Conservation (phyloP, 2,329 filamentous ascomycete species). For the Exophiala calicioides region DNA sequence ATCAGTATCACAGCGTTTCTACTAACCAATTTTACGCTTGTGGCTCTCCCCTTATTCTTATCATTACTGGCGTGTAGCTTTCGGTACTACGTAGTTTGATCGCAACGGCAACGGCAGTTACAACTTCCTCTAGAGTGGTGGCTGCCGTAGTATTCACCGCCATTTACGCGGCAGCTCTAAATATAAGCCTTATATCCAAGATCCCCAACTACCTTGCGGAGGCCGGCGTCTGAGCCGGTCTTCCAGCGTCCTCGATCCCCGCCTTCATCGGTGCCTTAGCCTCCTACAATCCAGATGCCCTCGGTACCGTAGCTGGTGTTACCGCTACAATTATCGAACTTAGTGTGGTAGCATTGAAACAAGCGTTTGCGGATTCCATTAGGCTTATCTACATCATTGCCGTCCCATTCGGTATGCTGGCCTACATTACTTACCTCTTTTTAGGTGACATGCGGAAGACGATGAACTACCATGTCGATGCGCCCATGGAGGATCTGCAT, state of each 20-base stretch:
- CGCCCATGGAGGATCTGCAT: conserved; percentile 15
- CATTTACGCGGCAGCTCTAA: no score
- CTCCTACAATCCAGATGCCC: conserved; percentile 17
- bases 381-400: conserved; percentile 18
- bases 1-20: conserved; percentile 1
- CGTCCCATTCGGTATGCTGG: conserved; percentile 10
- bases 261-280: conserved; percentile 11
- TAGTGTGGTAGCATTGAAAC: conserved; percentile 10
- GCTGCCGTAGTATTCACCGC: no score
- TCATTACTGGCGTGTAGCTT: no score
- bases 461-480: conserved; percentile 20
- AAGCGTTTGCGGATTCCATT: conserved; percentile 19
- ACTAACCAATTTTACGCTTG: no score
- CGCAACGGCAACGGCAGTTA: no score
- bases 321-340: conserved; percentile 2
- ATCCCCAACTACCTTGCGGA: no score
- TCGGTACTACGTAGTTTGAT: no score
- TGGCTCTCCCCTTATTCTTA: no score
- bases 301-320: conserved; percentile 2
- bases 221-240: no score
- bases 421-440: conserved; percentile 2
- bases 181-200: no score
- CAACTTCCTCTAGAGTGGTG: no score
- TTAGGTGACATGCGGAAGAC: conserved; percentile 13
- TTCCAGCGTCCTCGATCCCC: conserved; percentile 6